Base-by-base conservation (phyloP, 2,329 filamentous ascomycete species). In the Xylariaceae sp. region DNA sequence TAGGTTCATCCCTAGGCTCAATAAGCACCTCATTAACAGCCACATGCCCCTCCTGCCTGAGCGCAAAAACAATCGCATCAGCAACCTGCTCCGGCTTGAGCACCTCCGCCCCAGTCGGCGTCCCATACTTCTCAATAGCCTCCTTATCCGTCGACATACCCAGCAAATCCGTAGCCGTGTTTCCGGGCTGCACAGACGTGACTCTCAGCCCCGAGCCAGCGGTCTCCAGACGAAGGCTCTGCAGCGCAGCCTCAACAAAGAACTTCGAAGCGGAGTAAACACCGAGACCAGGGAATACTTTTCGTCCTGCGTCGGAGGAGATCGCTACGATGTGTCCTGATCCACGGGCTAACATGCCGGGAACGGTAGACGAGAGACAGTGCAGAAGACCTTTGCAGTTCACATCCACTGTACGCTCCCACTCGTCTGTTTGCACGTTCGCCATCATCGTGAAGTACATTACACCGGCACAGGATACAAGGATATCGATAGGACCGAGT, bases 371-470 rank as follows among this genome's bases (percentile, higher is more conserved):
- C 0, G 86, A 80, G 3, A 92, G 75, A 57, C 83, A 85, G 73
- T 92, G 78, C 47, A 91, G 72, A 1, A 92, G 76, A 35, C 88
- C 88, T 70, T 91, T 91, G 81, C 88, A 91, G 72, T 92, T 92
- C 58, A 92, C 86, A 60, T 91, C 88, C 39, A 92, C 87, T 0
- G 87, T 91, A 50, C 81, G 85, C 55, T 90, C 83, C 88, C 88
- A 92, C 60, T 92, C 84, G 5, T 88, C 85, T 0, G 75, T 80
- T 55, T 86, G 78, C 14, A 74, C 78, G 64, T 90, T 91, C 49
- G 84, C 81, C 88, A 92, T 91, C 83, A 91, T 84, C 47, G 88
- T 91, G 70, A 84, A 92, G 72, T 92, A 92, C 88, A 92, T 92
- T 64, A 92, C 88, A 33, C 88, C 88, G 0, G 88, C 89, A 62